Evolutionary conservation across 2,329 filamentous ascomycete species (phyloP), one percentile per base, ranked within the genome.

Genomic region (Chalaropsis ovoidea): DNA sequence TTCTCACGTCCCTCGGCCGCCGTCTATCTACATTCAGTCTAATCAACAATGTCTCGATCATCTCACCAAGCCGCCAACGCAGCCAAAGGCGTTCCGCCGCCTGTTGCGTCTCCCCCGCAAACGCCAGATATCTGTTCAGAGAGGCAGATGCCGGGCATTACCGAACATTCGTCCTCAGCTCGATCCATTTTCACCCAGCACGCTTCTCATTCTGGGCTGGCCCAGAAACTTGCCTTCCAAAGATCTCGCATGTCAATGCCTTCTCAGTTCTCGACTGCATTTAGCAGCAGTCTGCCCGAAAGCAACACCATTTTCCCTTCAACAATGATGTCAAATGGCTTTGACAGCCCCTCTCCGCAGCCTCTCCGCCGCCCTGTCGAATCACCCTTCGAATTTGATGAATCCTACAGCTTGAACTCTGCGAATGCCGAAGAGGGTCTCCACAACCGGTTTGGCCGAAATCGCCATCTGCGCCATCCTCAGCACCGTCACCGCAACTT

Each of bases 301-400:
- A 19, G 5, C 15, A 58, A 58, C 8, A 58, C 54, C 54, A 58
- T 58, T 58, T 58, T 58, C 24, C 54, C 54, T 17, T 58, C 54
- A 35, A 58, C 13, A 22, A 35, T 58, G 17, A n/a, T 39, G 43
- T 19, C 43, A 2, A 15, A 19, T 31, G 54, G 15, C n/a, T 58
- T 17, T 10, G 54, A 39, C 31, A n/a, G 24, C 24, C 47, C 49
- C 3, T 63, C 61, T 6, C 61, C 65, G n/a, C 61, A 60, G 6
- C 62, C 65, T 27, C 27, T 66, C 24, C 61, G 41, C 6, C 60
- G 60, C 17, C 60, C 64, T 17, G 61, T 49, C 11, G 47, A 63
- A 11, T 66, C 61, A n/a, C 47, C 65, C n/a, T 66, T 61, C 2
- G 65, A 66, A 17, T 24, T 60, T 49, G 65, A 66, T 61, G 61